A percentile compares a stretch with the other conserved stretches of the same genome.
Evolutionary conservation across 768 basidiomycete species (phyloP).

Genomic region (Suillus fuscotomentosus): DNA sequence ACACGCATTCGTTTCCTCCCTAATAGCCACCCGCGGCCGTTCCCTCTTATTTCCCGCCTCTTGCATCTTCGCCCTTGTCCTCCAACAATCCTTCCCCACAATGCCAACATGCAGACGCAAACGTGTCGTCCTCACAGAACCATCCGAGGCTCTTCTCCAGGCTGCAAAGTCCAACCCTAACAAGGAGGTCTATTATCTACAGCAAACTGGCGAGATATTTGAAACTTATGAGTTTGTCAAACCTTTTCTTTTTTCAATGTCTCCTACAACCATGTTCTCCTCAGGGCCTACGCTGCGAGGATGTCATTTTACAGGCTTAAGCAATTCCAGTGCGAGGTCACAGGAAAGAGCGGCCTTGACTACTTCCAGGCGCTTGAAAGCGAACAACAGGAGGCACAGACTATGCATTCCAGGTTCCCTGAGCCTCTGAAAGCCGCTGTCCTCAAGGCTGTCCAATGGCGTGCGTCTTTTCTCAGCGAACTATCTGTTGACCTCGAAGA

Average conservation of each 20-base stretch:
- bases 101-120: conserved; percentile 92
- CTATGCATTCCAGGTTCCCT: conserved; percentile 89
- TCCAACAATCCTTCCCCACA: conserved; percentile 40
- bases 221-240: conserved; percentile 87
- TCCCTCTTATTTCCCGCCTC: conserved; percentile 61
- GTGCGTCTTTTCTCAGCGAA: conserved; percentile 57
- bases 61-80: conserved; percentile 43
- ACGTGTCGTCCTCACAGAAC: conserved; percentile 85
- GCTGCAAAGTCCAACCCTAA: conserved; percentile 61
- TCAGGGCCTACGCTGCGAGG: conserved; percentile 79
- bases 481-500: conserved; percentile 12
- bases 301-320: conserved; percentile 94
- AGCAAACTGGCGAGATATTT: conserved; percentile 96
- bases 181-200: conserved; percentile 86
- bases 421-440: conserved; percentile 90
- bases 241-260: conserved; percentile 25
- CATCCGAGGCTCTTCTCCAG: conserved; percentile 67
- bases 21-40: conserved; percentile 52
- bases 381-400: conserved; percentile 85
- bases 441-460: conserved; percentile 93
- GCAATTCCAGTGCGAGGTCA: conserved; percentile 97
- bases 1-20: conserved; percentile 52
- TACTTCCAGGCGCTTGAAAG: conserved; percentile 94
- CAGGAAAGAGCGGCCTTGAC: conserved; percentile 89
- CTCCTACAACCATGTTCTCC: conserved; percentile 13